Evolutionary conservation across 176 grass and related monocot species (phyloP), one percentile per base, ranked within the genome.

Genomic region (Dendrocalamus sinicus): DNA sequence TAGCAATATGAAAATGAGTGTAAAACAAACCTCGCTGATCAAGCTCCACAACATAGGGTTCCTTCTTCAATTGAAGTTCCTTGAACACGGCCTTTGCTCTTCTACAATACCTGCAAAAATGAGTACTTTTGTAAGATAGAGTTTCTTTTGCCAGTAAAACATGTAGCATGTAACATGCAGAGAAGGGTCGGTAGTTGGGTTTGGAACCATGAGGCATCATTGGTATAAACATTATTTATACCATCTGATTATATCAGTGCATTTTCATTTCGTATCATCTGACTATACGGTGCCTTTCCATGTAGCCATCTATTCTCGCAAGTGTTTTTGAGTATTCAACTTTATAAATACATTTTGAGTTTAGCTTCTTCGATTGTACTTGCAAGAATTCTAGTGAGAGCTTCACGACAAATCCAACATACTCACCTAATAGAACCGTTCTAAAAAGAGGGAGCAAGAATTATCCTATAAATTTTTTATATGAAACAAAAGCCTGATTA

Each of bases 31-130:
- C 92, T 91, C 87, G 75, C 22, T 91, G 87, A 75, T 94, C 92
- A 46, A 94, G 87, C 84, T 94, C 92, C 24, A 94, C 87, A 2
- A 94, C 81, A 90, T 91, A 88, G 4, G 92, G 92, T 19, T 91
- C 73, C 68, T 88, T 89, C 80, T 89, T 89, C 60, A 88, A 61
- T 20, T 91, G n/a, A 80, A 91, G 80, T 5, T 94, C 92, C 73
- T 91, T 85, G 76, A 94, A 94, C 30, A 91, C 92, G 20, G 89
- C 72, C 67, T 94, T 94, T 7, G 87, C 92, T 87, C 84, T 87
- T 83, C 40, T 87, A 67, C 92, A 94, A 60, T 94, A 94, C 81
- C 92, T 94, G 89, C 43, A 68, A 75, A 35, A 44, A 84, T 52
- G 19, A 64, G 41, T 28, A 12, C 35, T 71, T 39, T 16, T 13